Percentiles rank a stretch among this genome's conserved stretches.
Conservation (phyloP, 225 moss, liverwort and hornwort species). For the Pleurozium schreberi region DNA sequence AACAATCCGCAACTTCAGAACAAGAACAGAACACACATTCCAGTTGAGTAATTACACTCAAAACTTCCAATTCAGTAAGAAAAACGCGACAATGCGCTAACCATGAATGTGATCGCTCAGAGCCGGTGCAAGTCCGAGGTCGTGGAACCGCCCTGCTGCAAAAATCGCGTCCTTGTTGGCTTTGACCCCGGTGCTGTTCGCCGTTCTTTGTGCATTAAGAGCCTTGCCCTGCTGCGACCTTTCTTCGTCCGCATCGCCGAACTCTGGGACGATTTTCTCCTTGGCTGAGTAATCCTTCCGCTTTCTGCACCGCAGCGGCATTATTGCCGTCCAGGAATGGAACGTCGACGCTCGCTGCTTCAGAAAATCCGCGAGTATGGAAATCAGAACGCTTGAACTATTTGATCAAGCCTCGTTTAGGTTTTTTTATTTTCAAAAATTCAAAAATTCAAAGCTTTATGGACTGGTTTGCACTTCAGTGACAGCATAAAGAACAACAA, state of each 20-base stretch:
- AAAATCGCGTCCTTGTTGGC: conserved; percentile 29
- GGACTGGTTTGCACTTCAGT: too few species aligned
- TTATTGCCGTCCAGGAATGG: background rate
- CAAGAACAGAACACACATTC: background rate
- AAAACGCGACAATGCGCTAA: background rate
- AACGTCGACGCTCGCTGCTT: background rate
- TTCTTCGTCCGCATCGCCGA: background rate
- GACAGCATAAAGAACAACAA: too few species aligned
- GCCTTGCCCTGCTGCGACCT: background rate
- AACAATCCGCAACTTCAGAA: background rate
- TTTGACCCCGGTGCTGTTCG: background rate
- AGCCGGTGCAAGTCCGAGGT: conserved; percentile 61
- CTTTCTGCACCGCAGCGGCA: conserved; percentile 33
- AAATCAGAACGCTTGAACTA: background rate
- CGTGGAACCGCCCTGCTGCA: conserved; percentile 68
- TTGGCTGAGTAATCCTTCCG: conserved; percentile 8
- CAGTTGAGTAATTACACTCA: background rate
- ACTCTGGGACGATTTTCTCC: background rate
- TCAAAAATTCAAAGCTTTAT: too few species aligned
- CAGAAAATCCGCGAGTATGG: too few species aligned
- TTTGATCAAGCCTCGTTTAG: too few species aligned
- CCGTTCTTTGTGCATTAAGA: background rate
- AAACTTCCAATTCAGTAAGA: background rate
- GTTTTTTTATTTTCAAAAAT: too few species aligned
- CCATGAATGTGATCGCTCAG: conserved; percentile 84